A percentile compares a stretch with the other conserved stretches of the same genome.
Evolutionary conservation across 106 monocot genomes (phyloP).

Genomic region (Dioscorea alata): DNA sequence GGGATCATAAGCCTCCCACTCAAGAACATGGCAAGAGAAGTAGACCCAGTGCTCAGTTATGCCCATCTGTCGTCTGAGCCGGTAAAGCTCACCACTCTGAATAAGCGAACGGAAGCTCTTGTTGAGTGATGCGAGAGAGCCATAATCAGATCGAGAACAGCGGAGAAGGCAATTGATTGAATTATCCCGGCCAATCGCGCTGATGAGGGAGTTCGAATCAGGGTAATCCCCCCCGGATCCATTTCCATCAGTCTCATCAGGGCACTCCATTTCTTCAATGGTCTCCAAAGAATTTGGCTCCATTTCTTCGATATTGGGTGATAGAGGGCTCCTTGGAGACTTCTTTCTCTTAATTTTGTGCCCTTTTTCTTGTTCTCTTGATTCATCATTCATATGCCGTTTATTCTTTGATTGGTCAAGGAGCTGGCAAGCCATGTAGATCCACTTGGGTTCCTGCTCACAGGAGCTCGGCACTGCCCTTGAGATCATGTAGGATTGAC

Average conservation of each 20-base stretch:
- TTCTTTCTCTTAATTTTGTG: constrained; percentile 19
- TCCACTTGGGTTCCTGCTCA: constrained; percentile 61
- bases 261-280: not conserved
- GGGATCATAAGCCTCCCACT: constrained; percentile 79
- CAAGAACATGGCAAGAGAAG: constrained; percentile 57
- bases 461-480: constrained; percentile 54
- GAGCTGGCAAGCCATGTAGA: constrained; percentile 49
- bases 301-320: no score
- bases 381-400: constrained; percentile 11
- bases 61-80: constrained; percentile 33
- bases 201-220: constrained; percentile 56
- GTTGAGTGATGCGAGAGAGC: constrained; percentile 53
- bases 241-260: constrained; percentile 3
- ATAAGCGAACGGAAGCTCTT: constrained; percentile 50
- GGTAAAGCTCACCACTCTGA: constrained; percentile 57
- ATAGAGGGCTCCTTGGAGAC: not conserved
- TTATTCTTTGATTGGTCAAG: constrained; percentile 45
- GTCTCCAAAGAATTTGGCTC: not conserved
- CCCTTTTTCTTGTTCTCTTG: constrained; percentile 1
- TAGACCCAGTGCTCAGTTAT: constrained; percentile 75
- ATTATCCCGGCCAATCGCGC: constrained; percentile 63
- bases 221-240: constrained; percentile 6
- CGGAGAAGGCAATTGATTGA: constrained; percentile 68
- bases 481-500: constrained; percentile 63
- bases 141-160: constrained; percentile 63